Evolutionary conservation across 768 basidiomycete genomes (phyloP).

Genomic region (Cystobasidium tubakii): DNA sequence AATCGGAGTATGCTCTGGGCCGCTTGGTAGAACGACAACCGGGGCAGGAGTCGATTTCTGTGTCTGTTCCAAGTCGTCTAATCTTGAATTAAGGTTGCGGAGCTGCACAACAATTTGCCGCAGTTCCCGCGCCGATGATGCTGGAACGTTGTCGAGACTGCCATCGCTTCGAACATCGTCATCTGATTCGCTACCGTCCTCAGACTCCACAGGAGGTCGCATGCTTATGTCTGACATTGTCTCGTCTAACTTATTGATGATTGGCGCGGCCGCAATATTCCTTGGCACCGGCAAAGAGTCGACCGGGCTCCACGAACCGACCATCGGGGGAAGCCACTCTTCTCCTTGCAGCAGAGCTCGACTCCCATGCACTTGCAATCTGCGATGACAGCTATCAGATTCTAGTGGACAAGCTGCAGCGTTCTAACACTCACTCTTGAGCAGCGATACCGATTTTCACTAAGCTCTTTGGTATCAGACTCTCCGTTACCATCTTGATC

Average conservation of each 20-base stretch:
- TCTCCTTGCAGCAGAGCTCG: conserved; percentile 18
- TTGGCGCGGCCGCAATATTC: not conserved
- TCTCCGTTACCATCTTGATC: conserved; percentile 41
- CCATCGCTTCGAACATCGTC: not conserved
- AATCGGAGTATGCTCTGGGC: not conserved
- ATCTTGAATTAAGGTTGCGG: conserved; percentile 1
- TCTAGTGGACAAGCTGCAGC: no score
- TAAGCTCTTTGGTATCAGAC: conserved; percentile 43
- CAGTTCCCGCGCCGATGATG: conserved; percentile 17
- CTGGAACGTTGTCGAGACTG: not conserved
- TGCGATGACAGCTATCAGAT: not conserved
- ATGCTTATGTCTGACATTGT: conserved; percentile 4
- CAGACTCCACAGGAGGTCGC: not conserved
- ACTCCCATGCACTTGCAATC: not conserved
- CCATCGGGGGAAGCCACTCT: conserved; percentile 41
- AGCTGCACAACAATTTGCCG: conserved; percentile 23
- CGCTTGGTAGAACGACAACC: not conserved
- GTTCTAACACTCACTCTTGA: not conserved
- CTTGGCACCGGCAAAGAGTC: not conserved
- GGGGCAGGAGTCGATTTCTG: not conserved
- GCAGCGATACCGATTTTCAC: conserved; percentile 42
- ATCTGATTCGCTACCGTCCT: not conserved
- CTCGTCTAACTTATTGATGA: not conserved
- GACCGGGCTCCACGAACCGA: conserved; percentile 22
- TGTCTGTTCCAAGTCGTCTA: conserved; percentile 1